Evolutionary conservation across 1,284 basidiomycete genomes (phyloP).

Genomic region (Rhodotorula sp.): DNA sequence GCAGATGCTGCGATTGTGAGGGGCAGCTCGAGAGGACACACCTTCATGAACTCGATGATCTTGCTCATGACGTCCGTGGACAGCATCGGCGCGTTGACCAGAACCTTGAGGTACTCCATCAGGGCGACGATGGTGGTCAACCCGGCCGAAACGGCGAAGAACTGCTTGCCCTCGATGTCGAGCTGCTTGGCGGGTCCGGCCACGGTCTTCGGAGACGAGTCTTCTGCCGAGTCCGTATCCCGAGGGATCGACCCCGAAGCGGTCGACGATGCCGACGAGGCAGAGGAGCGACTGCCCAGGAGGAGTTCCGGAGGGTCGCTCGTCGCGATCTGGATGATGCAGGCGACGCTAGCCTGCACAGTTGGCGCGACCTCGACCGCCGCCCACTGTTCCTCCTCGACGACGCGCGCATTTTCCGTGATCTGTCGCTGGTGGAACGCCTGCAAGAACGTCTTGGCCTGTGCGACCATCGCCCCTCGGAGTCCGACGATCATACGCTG

Average conservation of each 20-base stretch:
- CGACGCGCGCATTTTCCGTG: conserved; percentile 77
- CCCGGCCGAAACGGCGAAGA: conserved; percentile 83
- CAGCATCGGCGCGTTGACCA: conserved; percentile 81
- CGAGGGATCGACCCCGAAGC: not conserved
- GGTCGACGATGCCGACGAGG: not conserved
- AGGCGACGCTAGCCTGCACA: conserved; percentile 68
- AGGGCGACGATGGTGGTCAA: conserved; percentile 72
- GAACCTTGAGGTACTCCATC: conserved; percentile 80
- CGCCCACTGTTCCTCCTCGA: conserved; percentile 87
- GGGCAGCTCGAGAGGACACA: conserved; percentile 32
- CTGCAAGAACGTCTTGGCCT: conserved; percentile 83
- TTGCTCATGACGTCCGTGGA: conserved; percentile 92
- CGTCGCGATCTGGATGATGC: conserved; percentile 77
- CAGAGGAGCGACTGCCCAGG: conserved; percentile 44
- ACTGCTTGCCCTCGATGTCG: conserved; percentile 75
- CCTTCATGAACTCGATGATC: conserved; percentile 90
- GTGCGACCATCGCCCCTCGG: conserved; percentile 74
- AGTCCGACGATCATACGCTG: conserved; percentile 88
- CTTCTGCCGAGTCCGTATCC: not conserved
- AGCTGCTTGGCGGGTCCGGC: conserved; percentile 64
- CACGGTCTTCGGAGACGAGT: conserved; percentile 29
- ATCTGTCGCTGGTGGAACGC: conserved; percentile 81
- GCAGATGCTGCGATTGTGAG: not conserved
- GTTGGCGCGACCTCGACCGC: conserved; percentile 68
- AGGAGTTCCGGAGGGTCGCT: conserved; percentile 71